Evolutionary conservation across 768 basidiomycete genomes (phyloP), one percentile per base, ranked within the genome.

Genomic region (Phanerodontia chrysosporium): DNA sequence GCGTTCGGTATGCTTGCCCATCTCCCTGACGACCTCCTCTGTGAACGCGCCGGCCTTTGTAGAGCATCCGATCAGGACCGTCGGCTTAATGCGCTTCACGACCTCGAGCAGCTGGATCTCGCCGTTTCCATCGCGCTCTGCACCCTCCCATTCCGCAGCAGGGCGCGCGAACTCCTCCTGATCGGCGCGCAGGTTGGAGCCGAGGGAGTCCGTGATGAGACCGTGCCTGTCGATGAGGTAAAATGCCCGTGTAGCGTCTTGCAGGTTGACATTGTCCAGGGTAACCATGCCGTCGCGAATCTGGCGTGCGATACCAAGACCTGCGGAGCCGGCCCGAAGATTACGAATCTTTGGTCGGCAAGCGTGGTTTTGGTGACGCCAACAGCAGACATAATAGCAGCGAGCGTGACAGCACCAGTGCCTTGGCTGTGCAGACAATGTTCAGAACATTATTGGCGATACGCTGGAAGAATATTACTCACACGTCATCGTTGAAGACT

Each of bases 401-500:
- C 79, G 27, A 89, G 79, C 0, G 86, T 84, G 39, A 90, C 87
- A 0, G 87, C 84, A 25, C 89, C 84, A 18, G 90, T 86, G 42
- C 86, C 85, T 77, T 88, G 86, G 32, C 85, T 87, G 58, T 10
- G n/a, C n/a, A n/a, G n/a, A n/a, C n/a, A n/a, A 18, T 13, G 21
- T 3, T 12, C 39, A 42, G 8, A n/a, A n/a, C n/a, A n/a, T n/a
- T n/a, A n/a, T n/a, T 18, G 39, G 4, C 18, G 8, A 35, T 35
- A 35, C 25, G 12, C 49, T 25, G 7, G 29, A n/a, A 6, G 29
- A 51, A 6, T 51, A n/a, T n/a, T 7, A 42, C 71, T 2, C 67
- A 85, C 85, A 92, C 87, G 68, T 93, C 90, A 61, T 93, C 92
- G 68, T 93, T 93, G 76, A 92, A 87, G 3, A 83, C 80, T 0